phyloP scores from a whole-genome alignment of 2,329 filamentous ascomycete genomes.

The Ceratocystis eucalypticola region DNA sequence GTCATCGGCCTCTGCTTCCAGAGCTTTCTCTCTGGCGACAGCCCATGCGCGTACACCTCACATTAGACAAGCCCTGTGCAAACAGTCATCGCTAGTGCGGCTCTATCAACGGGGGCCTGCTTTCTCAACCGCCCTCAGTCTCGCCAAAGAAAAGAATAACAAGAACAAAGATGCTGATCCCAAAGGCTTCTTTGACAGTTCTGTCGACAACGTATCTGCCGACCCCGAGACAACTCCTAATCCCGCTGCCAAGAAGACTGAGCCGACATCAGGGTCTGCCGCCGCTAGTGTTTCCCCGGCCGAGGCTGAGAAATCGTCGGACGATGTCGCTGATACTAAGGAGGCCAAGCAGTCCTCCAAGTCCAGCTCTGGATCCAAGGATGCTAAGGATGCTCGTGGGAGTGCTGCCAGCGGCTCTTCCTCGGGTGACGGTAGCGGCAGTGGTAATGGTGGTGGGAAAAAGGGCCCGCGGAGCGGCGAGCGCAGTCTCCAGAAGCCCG shows the following conservation, averaged over 20 bases:
- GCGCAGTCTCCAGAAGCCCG: constrained; percentile 69
- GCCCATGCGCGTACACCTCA: constrained; percentile 10
- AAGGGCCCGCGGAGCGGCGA: constrained; percentile 44
- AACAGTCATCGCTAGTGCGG: constrained; percentile 12
- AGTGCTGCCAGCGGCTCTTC: constrained; percentile 44
- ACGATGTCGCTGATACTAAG: neutral
- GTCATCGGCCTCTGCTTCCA: neutral
- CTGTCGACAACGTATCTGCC: constrained; percentile 37
- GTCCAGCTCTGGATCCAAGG: constrained; percentile 12
- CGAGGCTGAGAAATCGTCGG: constrained; percentile 5
- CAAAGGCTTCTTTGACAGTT: constrained; percentile 37
- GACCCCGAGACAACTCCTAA: constrained; percentile 36
- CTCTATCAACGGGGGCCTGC: constrained; percentile 13
- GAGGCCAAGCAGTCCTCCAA: constrained; percentile 14
- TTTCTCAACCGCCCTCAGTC: constrained; percentile 16
- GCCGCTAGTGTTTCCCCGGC: neutral
- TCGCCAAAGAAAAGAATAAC: constrained; percentile 18
- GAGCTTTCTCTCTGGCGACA: constrained; percentile 14
- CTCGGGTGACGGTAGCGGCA: constrained; percentile 19
- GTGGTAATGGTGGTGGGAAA: constrained; percentile 21
- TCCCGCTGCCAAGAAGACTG: constrained; percentile 7
- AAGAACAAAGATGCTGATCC: constrained; percentile 29
- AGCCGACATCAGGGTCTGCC: neutral
- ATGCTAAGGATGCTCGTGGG: constrained; percentile 40
- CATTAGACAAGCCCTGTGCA: constrained; percentile 12